phyloP scores from a whole-genome alignment of 148 eudicot genomes.

The Camellia japonica region DNA sequence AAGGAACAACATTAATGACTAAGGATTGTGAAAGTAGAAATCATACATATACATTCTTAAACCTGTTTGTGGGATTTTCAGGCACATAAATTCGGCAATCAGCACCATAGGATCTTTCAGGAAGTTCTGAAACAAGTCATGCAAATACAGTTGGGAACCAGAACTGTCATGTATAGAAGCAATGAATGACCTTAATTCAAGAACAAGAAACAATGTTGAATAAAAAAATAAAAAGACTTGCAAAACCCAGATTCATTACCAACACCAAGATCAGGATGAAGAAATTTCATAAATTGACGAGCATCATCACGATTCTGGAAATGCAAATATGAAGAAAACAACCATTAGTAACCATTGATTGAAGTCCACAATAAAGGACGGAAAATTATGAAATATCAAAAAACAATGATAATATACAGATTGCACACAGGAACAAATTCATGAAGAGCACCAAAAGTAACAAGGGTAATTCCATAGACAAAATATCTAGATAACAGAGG shows the following conservation, averaged over 20 bases:
- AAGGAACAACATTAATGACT: background rate
- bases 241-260: conserved; percentile 41
- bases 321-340: conserved; percentile 7
- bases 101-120: conserved; percentile 92
- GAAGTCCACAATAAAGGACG: background rate
- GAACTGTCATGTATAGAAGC: background rate
- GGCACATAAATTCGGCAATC: conserved; percentile 93
- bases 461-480: conserved; percentile 1
- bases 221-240: background rate
- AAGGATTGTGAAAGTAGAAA: conserved; percentile 54
- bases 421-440: background rate
- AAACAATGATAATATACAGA: background rate
- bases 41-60: conserved; percentile 99
- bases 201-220: conserved; percentile 4
- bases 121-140: conserved; percentile 64
- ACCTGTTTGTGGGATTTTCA: conserved; percentile 87
- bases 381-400: background rate
- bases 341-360: conserved; percentile 2
- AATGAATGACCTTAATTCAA: conserved; percentile 10
- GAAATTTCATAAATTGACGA: conserved; percentile 87
- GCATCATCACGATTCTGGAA: conserved; percentile 94
- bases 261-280: conserved; percentile 90
- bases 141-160: background rate
- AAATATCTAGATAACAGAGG: background rate
- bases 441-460: background rate